A percentile compares a stretch with the other conserved stretches of the same genome.
phyloP scores from a whole-genome alignment of 306 rosid species.

The Quercus cerris region DNA sequence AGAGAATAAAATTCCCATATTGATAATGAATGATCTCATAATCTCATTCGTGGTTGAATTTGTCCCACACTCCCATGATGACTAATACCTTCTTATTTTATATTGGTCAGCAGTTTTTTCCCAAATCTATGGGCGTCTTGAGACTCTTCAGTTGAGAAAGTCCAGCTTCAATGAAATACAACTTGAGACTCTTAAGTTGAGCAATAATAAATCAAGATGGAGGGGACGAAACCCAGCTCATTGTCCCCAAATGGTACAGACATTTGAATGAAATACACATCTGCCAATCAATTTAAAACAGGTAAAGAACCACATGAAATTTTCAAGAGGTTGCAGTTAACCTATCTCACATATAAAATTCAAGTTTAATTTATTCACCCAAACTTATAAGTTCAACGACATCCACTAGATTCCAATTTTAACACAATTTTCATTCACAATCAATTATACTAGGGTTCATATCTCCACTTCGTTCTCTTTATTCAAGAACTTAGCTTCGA shows the following conservation, averaged over 20 bases:
- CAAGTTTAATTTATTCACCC: conserved; percentile 19
- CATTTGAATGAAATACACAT: neutral
- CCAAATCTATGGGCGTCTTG: too few relatives aligned
- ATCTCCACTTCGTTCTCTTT: neutral
- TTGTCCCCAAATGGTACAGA: neutral
- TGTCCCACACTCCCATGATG: too few relatives aligned
- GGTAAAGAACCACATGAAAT: neutral
- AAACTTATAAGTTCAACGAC: conserved; percentile 13
- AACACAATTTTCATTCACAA: conserved; percentile 4
- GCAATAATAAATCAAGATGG: neutral
- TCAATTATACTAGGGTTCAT: neutral
- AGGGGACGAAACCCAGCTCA: too few relatives aligned
- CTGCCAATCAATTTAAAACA: neutral
- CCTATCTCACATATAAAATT: neutral
- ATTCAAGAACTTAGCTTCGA: conserved; percentile 22
- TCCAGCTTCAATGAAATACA: neutral
- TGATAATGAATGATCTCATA: too few relatives aligned
- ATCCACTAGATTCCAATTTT: conserved; percentile 10
- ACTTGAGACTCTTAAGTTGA: neutral
- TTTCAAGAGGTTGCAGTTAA: neutral
- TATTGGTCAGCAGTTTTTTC: too few relatives aligned
- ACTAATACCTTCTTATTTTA: too few relatives aligned
- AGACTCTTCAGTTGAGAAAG: neutral
- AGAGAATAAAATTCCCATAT: too few relatives aligned
- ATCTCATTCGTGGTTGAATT: too few relatives aligned